Base-by-base conservation (phyloP, 83 land plant genomes). In the Picea abies region DNA sequence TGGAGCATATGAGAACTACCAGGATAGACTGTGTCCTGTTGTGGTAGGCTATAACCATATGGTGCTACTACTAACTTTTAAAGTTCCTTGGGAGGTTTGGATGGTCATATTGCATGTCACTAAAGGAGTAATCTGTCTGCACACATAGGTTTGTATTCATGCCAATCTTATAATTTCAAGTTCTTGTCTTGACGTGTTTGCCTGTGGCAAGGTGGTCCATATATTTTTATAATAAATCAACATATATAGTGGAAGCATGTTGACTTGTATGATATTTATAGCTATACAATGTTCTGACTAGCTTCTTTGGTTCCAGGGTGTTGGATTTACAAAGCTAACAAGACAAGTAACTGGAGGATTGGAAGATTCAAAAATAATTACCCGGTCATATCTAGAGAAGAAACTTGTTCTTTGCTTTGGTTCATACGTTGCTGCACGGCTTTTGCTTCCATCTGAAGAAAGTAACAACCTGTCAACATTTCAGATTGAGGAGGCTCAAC, bases 361-460 rank as follows among this genome's bases (percentile, higher is more conserved):
- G 11, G 79, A 86, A 79, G 87, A 90, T 80, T 93, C 94, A 41
- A 88, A 92, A 80, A 82, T 90, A 16, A 87, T 90, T 64, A 90
- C 96, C 39, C 87, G 95, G 67, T 86, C 94, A 19, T 93, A 97
- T 80, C 90, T 87, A 76, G 99, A 97, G 63, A 97, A 97, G 79
- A 86, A 91, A 84, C 92, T 97, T 76, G 99, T 97, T 17, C 85
- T 94, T 69, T 94, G 97, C 79, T 96, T 95, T 88, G 98, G 98
- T 39, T 96, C 99, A 60, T 80, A 88, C 82, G 79, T 94, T 82
- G 97, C 99, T 76, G 82, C 91, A 23, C 89, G 89, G 76, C 66
- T 97, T 83, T 87, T 97, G 19, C 93, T 94, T 82, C 99, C 98
- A 52, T 88, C 85, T 85, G 96, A 93, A 35, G 92, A 97, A 58